Base-by-base conservation (phyloP, 2,329 filamentous ascomycete species). In the Ceratocystis destructans region DNA sequence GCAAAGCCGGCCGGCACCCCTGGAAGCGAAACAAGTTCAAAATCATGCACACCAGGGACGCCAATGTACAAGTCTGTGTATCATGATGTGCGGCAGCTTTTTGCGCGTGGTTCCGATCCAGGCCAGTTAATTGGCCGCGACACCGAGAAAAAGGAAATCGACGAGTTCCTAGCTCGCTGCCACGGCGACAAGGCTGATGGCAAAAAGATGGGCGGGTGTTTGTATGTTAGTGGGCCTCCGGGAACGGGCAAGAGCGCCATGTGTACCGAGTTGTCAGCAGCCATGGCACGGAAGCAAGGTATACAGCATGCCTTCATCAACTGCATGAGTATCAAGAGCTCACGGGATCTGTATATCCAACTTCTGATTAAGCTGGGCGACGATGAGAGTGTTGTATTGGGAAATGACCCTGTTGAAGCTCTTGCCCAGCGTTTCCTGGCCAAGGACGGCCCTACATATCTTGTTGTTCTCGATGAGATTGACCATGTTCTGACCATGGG, bases 211-310 rank as follows among this genome's bases (percentile, higher is more conserved):
- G 86, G 86, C 64, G 91, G 92, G 64, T 97, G 93, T 73, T 82
- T 96, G 64, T 99, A 99, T 73, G 87, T 99, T 70, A 96, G 92
- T 71, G 94, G 94, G 0, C 94, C 94, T 3, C 94, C 94, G 1
- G 94, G 94, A 10, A 99, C 94, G 0, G 94, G 94, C 65, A 99
- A 99, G 78, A 97, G 92, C 74, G 94, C 94, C 37, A 87, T 97
- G 79, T 85, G 97, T 69, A 86, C 86, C 69, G 87, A 95, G 73
- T 83, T 96, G 63, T 88, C 88, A 61, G 78, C 83, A 61, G 79
- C 84, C 55, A 76, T 87, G 62, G 77, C 78, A 10, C 73, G 77
- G 3, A 77, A 78, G 44, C 77, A 80, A 17, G 75, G 78, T 3
- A 78, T 94, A 64, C 85, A 84, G 71, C 85, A 87, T 64, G 86